These are phyloP conservation scores for Lactarius indigo DNA, from an alignment of 768 basidiomycete species.

Conservation along the genomic window DNA sequence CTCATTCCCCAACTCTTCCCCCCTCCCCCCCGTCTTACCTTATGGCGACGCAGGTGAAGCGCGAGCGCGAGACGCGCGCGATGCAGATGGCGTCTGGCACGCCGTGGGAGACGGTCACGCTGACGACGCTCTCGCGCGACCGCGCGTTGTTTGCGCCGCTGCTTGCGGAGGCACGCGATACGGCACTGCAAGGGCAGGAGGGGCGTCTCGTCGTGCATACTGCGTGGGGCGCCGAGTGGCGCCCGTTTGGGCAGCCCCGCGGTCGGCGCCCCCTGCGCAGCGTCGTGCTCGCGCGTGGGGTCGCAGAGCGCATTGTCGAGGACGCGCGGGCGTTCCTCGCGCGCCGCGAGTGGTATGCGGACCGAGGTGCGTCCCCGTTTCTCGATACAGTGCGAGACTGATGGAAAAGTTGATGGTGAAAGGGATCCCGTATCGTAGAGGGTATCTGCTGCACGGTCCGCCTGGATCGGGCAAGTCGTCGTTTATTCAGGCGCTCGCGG, in stretches of 20 bases:
- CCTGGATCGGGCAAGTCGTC: slow-evolving; percentile 99
- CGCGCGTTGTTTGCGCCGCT: slow-evolving; percentile 74
- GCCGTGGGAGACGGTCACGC: slow-evolving; percentile 96
- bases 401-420: slow-evolving; percentile 10
- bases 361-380: slow-evolving; percentile 62
- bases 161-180: slow-evolving; percentile 83
- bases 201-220: slow-evolving; percentile 96
- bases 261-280: slow-evolving; percentile 82
- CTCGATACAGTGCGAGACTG: not conserved
- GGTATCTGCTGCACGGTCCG: slow-evolving; percentile 92
- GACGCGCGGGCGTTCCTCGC: slow-evolving; percentile 82
- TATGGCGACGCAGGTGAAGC: slow-evolving; percentile 61
- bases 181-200: slow-evolving; percentile 82
- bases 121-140: slow-evolving; percentile 90
- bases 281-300: slow-evolving; percentile 79
- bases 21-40: no score
- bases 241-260: slow-evolving; percentile 89
- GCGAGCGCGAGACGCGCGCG: slow-evolving; percentile 90
- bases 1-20: not conserved
- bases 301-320: slow-evolving; percentile 77
- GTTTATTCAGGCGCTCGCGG: slow-evolving; percentile 96
- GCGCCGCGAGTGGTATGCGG: slow-evolving; percentile 91
- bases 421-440: slow-evolving; percentile 97
- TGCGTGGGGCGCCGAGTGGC: slow-evolving; percentile 96
- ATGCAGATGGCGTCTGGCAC: slow-evolving; percentile 88